phyloP scores from a whole-genome alignment of 2,329 filamentous ascomycete species.

The Apiospora phragmitis region DNA sequence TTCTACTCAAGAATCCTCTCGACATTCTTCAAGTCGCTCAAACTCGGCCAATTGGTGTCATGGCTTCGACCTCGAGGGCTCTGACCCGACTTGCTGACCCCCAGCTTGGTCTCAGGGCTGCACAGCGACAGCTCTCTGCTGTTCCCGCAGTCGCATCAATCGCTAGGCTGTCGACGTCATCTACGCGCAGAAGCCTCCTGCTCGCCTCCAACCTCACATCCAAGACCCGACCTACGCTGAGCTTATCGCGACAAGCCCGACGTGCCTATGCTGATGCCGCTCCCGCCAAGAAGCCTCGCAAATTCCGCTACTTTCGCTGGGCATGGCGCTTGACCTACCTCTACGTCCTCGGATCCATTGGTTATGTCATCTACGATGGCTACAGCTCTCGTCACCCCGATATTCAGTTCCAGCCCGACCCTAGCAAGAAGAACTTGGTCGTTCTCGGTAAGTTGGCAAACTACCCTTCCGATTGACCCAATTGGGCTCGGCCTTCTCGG shows the following conservation, averaged over 20 bases:
- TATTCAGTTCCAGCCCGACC: constrained; percentile 77
- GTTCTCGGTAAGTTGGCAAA: constrained; percentile 70
- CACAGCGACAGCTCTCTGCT: constrained; percentile 26
- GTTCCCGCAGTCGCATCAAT: constrained; percentile 28
- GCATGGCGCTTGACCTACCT: constrained; percentile 82
- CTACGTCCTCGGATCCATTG: constrained; percentile 67
- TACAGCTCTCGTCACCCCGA: constrained; percentile 80
- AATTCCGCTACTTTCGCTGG: constrained; percentile 75
- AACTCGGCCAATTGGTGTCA: neutral
- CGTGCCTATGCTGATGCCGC: constrained; percentile 52
- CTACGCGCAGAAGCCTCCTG: constrained; percentile 27
- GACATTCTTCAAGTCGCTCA: neutral
- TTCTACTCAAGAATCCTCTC: neutral
- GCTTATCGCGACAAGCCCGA: constrained; percentile 41
- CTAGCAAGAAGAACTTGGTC: constrained; percentile 94
- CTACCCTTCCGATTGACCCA: constrained; percentile 10
- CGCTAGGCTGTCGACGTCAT: constrained; percentile 29
- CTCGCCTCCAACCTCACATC: constrained; percentile 32
- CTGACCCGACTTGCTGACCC: constrained; percentile 35
- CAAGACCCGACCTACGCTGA: constrained; percentile 32
- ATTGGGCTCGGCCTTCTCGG: neutral
- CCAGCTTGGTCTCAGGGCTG: constrained; percentile 26
- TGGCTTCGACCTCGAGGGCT: constrained; percentile 43
- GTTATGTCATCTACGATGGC: constrained; percentile 76
- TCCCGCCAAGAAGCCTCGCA: constrained; percentile 50